Percentiles rank a stretch among this genome's conserved stretches.
Conservation (phyloP, 139 green algal genomes). For the Yamagishiella unicocca region DNA sequence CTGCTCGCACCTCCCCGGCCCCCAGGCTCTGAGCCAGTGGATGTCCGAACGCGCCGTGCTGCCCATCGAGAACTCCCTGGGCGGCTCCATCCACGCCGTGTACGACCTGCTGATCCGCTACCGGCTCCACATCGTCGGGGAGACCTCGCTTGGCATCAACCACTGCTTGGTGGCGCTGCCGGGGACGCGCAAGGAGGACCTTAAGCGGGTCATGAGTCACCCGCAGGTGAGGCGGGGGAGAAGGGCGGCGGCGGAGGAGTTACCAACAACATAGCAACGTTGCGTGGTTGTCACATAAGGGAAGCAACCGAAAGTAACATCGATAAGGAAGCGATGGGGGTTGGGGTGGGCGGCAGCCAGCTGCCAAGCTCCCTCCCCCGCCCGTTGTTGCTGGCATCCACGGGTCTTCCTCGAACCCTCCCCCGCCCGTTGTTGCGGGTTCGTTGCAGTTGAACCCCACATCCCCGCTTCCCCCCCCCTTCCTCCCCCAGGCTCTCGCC, state of each 20-base stretch:
- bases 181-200: conserved; percentile 79
- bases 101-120: conserved; percentile 84
- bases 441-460: too few species aligned
- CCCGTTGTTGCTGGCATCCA: too few species aligned
- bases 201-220: conserved; percentile 92
- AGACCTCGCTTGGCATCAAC: conserved; percentile 87
- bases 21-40: conserved; percentile 73
- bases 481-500: conserved; percentile 64
- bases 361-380: too few species aligned
- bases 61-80: conserved; percentile 78
- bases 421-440: too few species aligned
- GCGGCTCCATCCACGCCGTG: conserved; percentile 74
- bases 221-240: conserved; percentile 78
- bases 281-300: too few species aligned
- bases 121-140: conserved; percentile 91
- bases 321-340: too few species aligned
- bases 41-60: conserved; percentile 74
- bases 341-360: too few species aligned
- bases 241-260: too few species aligned
- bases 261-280: too few species aligned
- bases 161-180: conserved; percentile 97
- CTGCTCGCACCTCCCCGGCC: neutral
- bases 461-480: neutral
- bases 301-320: too few species aligned
- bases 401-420: too few species aligned